Base-by-base conservation (phyloP, 352 stramenopile genomes). In the Thalassiosira mediterranea region DNA sequence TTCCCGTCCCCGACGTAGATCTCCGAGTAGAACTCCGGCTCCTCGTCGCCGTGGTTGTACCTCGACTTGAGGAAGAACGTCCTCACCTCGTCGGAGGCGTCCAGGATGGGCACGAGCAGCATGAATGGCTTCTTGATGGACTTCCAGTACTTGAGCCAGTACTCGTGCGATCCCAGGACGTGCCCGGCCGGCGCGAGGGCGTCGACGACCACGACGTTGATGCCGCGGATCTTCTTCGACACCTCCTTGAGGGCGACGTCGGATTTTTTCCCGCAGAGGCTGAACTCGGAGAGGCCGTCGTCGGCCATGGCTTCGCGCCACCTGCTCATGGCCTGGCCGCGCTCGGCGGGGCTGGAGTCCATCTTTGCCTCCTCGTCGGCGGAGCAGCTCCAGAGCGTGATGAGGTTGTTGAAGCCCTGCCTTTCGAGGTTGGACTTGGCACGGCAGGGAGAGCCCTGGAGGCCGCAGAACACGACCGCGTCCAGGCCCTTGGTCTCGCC, bases 21-120 rank as follows among this genome's bases (percentile, higher is more conserved):
- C 44, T 83, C 61, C 8, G 74, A 83, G 44, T 83, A 83, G 40
- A 58, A 83, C 37, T 83, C 74, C 23, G 74, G 74, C 15, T 68
- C 54, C 11, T 75, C 64, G 13, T 83, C 67, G 7, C 28, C 61
- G 34, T 66, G 56, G 44, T 83, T 83, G 59, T 73, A 76, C n/a
- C 74, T 42, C 11, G 61, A 72, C 37, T 72, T 67, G 34, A 83
- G 57, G 44, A 83, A 76, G 40, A 60, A 75, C 25, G 19, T 69
- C 0, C 68, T 44, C 3, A 59, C n/a, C 34, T 74, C 7, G 44
- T 83, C 74, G 10, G 10, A 48, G 3, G 40, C 47, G 47, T 83
- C 67, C 2, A 83, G 21, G 5, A 83, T 76, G 7, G 74, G 74
- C 49, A 69, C 67, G 11, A 83, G 57, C 7, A 83, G 26, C 10